Conservation (phyloP, 2,329 filamentous ascomycete genomes). For the Nothophaeocryptopus gaeumannii region DNA sequence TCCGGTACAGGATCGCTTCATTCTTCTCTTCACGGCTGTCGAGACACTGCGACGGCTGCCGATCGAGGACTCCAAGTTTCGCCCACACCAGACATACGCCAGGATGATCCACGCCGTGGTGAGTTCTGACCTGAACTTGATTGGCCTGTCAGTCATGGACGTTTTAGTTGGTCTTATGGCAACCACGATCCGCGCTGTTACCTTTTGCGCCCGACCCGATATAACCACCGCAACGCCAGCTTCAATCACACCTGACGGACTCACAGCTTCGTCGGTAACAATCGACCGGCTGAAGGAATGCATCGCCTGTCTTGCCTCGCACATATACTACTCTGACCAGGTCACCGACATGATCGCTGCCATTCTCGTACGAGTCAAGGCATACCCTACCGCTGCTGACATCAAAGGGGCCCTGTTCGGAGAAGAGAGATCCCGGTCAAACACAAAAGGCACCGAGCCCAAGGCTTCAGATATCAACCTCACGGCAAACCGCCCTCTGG, state of each 20-base stretch:
- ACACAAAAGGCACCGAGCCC: conserved; percentile 9
- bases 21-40: conserved; percentile 78
- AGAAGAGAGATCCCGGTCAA: conserved; percentile 12
- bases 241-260: neutral
- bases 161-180: conserved; percentile 75
- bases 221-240: neutral
- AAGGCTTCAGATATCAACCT: conserved; percentile 10
- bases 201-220: conserved; percentile 11
- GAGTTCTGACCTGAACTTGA: conserved; percentile 85
- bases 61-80: conserved; percentile 61
- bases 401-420: conserved; percentile 29
- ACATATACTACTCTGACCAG: conserved; percentile 96
- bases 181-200: conserved; percentile 62
- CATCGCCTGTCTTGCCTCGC: conserved; percentile 86
- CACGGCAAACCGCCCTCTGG: conserved; percentile 27
- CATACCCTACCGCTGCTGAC: conserved; percentile 37
- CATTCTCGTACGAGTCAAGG: conserved; percentile 74
- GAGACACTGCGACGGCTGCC: conserved; percentile 69
- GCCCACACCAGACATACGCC: conserved; percentile 70
- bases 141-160: conserved; percentile 95
- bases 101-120: conserved; percentile 79
- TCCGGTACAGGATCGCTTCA: conserved; percentile 89
- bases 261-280: conserved; percentile 12
- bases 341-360: conserved; percentile 89
- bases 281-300: conserved; percentile 65